phyloP scores from a whole-genome alignment of 176 grass and related monocot genomes.

The Pontederia crassipes region DNA sequence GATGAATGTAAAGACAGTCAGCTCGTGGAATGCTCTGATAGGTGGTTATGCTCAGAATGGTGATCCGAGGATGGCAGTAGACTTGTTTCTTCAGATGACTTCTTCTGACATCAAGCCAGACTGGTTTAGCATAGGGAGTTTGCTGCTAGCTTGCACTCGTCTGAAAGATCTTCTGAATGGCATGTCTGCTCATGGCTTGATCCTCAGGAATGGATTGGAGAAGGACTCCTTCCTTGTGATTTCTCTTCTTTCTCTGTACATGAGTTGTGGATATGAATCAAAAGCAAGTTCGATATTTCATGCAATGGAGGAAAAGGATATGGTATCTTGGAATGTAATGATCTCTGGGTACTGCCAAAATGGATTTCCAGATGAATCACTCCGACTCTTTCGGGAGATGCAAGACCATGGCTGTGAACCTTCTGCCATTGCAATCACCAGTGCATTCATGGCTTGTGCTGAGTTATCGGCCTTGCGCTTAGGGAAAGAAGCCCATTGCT shows the following conservation, averaged over 20 bases:
- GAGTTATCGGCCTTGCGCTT: constrained; percentile 31
- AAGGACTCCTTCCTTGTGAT: constrained; percentile 34
- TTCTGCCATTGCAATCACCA: constrained; percentile 32
- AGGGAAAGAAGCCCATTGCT: constrained; percentile 50
- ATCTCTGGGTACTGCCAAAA: constrained; percentile 51
- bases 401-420: constrained; percentile 11
- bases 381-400: constrained; percentile 35
- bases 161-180: constrained; percentile 29
- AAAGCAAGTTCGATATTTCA: constrained; percentile 28
- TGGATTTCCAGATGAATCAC: not conserved
- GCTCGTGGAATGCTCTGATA: constrained; percentile 39
- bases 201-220: constrained; percentile 51
- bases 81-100: constrained; percentile 36
- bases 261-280: constrained; percentile 22
- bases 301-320: constrained; percentile 26
- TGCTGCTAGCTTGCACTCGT: constrained; percentile 37
- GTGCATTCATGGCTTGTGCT: constrained; percentile 47
- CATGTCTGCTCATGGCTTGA: constrained; percentile 44
- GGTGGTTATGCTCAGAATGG: constrained; percentile 15
- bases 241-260: constrained; percentile 47
- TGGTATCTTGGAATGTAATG: constrained; percentile 51
- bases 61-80: constrained; percentile 12
- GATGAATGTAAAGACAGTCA: constrained; percentile 29
- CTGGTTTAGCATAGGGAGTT: constrained; percentile 48
- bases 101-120: constrained; percentile 28